Evolutionary conservation across 805 yeast species (phyloP), one percentile per base, ranked within the genome.

Genomic region (Metschnikowia colocasiae): DNA sequence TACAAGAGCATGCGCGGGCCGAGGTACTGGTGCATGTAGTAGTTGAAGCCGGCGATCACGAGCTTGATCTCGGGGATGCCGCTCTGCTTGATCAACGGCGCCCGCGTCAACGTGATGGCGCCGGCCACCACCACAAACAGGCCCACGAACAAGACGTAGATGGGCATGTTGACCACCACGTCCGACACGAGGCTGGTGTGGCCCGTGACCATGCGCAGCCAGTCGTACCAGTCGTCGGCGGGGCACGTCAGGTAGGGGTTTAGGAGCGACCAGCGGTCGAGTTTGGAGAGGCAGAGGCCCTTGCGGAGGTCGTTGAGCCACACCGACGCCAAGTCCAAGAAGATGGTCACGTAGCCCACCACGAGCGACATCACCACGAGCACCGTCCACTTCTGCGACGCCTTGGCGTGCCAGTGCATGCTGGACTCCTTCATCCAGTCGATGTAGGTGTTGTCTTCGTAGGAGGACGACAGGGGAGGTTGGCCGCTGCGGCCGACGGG

Each of bases 11-110:
- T 75, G 27, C 64, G 62, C 9, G 72, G 46, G 6, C 81, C 77
- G 44, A 88, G 63, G 53, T 84, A 81, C 5, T 68, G 71, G 7
- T 69, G 62, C 22, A 69, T 45, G 27, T 61, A 48, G 47, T 83
- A 73, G 23, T 79, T 74, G 53, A 79, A 71, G 1, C 96, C 96
- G 3, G 82, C 78, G 9, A 87, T 71, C 16, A 85, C 77, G 33
- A 83, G 71, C 57, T 83, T 83, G 40, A 85, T 76, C 56, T 87
- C 95, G 0, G 90, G 76, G 25, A 88, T 84, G 6, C 96, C 96
- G 42, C 87, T 66, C 50, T 68, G 74, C 38, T 62, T 67, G 39
- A 68, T 63, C 29, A 58, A 51, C 2, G 61, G 62, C 23, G 60
- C 66, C 34, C 56, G 52, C 10, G 50, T 50, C 27, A 59, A 50